Conservation (phyloP, 2,329 filamentous ascomycete genomes). For the Apiospora phragmitis region DNA sequence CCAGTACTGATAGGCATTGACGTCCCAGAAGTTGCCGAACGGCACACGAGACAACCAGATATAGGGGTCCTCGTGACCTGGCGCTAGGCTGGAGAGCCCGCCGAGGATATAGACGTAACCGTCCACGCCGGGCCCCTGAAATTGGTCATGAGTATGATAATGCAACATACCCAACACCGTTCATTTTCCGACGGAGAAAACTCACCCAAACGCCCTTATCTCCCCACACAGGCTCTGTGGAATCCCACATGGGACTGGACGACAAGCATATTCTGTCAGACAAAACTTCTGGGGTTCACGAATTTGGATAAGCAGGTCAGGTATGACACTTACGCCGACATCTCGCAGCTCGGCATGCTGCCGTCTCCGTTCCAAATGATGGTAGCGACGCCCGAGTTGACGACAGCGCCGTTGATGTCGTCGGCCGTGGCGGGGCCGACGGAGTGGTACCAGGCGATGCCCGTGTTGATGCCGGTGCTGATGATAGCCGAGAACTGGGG, state of each 20-base stretch:
- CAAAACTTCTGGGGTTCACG: too few relatives aligned
- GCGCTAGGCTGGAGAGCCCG: background rate
- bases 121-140: background rate
- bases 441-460: constrained; percentile 6
- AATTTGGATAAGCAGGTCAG: too few relatives aligned
- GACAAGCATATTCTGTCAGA: background rate
- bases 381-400: background rate
- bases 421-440: background rate
- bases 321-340: background rate
- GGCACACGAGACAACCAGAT: background rate
- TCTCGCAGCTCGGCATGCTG: background rate
- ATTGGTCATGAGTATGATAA: background rate
- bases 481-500: background rate
- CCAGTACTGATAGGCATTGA: constrained; percentile 2
- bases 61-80: background rate
- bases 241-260: background rate
- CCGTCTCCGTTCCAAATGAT: background rate
- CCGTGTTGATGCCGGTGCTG: background rate
- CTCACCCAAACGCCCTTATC: constrained; percentile 3
- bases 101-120: constrained; percentile 2
- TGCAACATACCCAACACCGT: background rate
- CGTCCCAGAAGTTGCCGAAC: background rate
- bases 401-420: background rate
- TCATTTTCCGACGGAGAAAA: background rate
- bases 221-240: constrained; percentile 4